Conservation (phyloP, 257 asterid species). For the Ballota nigra region DNA sequence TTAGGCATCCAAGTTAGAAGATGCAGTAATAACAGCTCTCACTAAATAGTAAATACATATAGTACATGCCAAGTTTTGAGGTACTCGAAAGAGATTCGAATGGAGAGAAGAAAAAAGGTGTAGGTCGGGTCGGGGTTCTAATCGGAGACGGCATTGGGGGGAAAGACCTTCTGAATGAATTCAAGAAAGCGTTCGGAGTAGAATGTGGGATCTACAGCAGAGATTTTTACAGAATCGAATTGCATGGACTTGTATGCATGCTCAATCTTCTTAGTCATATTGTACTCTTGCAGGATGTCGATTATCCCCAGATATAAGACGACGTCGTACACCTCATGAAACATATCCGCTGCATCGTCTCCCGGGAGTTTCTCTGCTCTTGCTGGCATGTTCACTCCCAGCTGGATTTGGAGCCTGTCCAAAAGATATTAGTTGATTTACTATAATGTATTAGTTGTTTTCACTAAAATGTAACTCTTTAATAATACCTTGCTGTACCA, state of each 20-base stretch:
- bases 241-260: constrained; percentile 83
- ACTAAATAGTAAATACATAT: not conserved
- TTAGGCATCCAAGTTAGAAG: not conserved
- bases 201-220: constrained; percentile 90
- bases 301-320: constrained; percentile 88
- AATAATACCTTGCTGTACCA: constrained; percentile 87
- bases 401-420: constrained; percentile 97
- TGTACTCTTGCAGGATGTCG: constrained; percentile 95
- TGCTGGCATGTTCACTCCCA: constrained; percentile 98
- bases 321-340: constrained; percentile 88
- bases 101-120: not conserved
- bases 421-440: too few relatives aligned
- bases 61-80: not conserved
- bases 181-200: constrained; percentile 81
- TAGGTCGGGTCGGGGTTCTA: constrained; percentile 10
- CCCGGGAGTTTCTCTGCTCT: constrained; percentile 74
- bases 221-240: constrained; percentile 77
- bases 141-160: constrained; percentile 38
- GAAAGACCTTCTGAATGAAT: constrained; percentile 84
- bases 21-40: constrained; percentile 4
- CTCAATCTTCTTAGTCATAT: constrained; percentile 79
- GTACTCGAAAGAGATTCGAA: not conserved
- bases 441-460: too few relatives aligned
- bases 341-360: constrained; percentile 41
- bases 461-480: not conserved